A percentile compares a stretch with the other conserved stretches of the same genome.
phyloP scores from a whole-genome alignment of 352 stramenopile genomes.

The Phytophthora palmivora region DNA sequence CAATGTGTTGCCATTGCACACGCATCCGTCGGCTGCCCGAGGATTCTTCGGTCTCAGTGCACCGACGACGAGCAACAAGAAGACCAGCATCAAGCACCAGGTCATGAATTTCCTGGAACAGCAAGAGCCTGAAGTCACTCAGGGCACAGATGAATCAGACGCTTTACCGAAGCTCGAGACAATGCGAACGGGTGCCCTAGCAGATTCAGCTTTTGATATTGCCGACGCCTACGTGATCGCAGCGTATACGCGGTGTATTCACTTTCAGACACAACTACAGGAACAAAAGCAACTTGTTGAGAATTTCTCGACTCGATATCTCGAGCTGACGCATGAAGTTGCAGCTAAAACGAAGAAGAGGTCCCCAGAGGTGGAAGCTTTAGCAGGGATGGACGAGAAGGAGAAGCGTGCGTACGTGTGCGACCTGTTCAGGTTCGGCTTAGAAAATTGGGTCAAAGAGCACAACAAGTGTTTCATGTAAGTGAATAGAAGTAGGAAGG shows the following conservation, averaged over 20 bases:
- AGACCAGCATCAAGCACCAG: slow-evolving; percentile 68
- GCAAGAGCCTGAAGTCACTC: slow-evolving; percentile 47
- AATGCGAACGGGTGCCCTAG: slow-evolving; percentile 48
- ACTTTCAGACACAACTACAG: slow-evolving; percentile 56
- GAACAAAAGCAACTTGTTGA: slow-evolving; percentile 30
- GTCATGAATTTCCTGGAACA: slow-evolving; percentile 71
- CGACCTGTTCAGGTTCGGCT: slow-evolving; percentile 49
- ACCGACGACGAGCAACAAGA: slow-evolving; percentile 30
- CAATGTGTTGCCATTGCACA: slow-evolving; percentile 55
- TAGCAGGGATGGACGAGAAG: slow-evolving; percentile 46
- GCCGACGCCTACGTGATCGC: slow-evolving; percentile 87
- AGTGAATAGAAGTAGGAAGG: neutral
- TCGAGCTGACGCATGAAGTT: slow-evolving; percentile 39
- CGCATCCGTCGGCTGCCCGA: slow-evolving; percentile 80
- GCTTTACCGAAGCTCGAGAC: slow-evolving; percentile 32
- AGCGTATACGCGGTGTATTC: slow-evolving; percentile 60
- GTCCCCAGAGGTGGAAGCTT: slow-evolving; percentile 41
- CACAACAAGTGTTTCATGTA: slow-evolving; percentile 30
- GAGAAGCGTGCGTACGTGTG: slow-evolving; percentile 45
- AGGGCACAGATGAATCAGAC: slow-evolving; percentile 15
- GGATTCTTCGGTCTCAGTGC: slow-evolving; percentile 55
- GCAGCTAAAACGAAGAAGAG: slow-evolving; percentile 41
- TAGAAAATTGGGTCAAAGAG: slow-evolving; percentile 70
- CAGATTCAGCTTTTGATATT: slow-evolving; percentile 74
- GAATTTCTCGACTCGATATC: slow-evolving; percentile 56